Percentiles rank a stretch among this genome's conserved stretches.
Conservation (phyloP, 305 asterid genomes). For the Fraxinus sp. region DNA sequence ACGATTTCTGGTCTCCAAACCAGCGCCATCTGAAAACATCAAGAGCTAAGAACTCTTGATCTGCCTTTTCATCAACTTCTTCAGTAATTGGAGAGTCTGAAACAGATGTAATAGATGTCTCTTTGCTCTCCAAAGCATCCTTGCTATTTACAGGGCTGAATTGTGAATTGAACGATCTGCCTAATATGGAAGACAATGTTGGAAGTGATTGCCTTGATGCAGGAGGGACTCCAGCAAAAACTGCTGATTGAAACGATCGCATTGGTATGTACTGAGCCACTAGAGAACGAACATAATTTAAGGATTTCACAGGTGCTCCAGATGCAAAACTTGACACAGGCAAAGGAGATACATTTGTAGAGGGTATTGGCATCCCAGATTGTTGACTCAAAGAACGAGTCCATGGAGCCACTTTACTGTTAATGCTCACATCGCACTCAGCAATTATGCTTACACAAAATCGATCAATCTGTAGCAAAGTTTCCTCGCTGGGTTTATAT, state of each 20-base stretch:
- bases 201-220: constrained; percentile 92
- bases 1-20: constrained; percentile 78
- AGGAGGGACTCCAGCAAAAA: constrained; percentile 85
- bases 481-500: constrained; percentile 93
- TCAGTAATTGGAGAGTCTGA: constrained; percentile 72
- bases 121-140: constrained; percentile 82
- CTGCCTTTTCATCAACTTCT: constrained; percentile 73
- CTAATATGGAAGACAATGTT: constrained; percentile 78
- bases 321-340: constrained; percentile 90
- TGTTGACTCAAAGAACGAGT: constrained; percentile 69
- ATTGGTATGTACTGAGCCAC: constrained; percentile 87
- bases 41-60: constrained; percentile 69
- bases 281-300: constrained; percentile 88
- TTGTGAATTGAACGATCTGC: constrained; percentile 90
- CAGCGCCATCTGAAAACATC: constrained; percentile 97
- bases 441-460: constrained; percentile 82
- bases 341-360: constrained; percentile 62
- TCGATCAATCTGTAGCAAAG: constrained; percentile 85
- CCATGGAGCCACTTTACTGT: constrained; percentile 70
- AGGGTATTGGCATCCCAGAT: constrained; percentile 43
- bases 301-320: constrained; percentile 88
- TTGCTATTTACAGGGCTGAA: constrained; percentile 72
- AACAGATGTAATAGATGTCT: constrained; percentile 65
- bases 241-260: constrained; percentile 95
- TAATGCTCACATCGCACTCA: constrained; percentile 76